phyloP scores from a whole-genome alignment of 1,284 basidiomycete species.

The Earliella scabrosa region DNA sequence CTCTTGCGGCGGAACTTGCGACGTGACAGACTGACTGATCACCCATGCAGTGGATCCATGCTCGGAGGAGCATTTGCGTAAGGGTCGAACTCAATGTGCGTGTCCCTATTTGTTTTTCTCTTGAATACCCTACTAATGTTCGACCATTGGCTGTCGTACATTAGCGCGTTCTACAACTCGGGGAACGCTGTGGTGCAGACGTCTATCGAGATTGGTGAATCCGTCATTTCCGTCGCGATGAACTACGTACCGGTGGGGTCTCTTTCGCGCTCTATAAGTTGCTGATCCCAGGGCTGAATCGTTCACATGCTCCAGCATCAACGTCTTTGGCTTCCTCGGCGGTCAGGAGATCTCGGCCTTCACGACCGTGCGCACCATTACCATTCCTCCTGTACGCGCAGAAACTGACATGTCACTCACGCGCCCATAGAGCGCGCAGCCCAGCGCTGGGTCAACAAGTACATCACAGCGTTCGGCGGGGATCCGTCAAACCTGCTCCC shows the following conservation, averaged over 20 bases:
- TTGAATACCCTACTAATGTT: not conserved
- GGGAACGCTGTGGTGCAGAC: constrained; percentile 24
- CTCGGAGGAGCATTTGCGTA: not conserved
- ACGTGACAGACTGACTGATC: too few species aligned
- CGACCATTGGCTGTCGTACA: too few species aligned
- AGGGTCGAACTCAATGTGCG: not conserved
- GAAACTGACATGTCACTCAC: not conserved
- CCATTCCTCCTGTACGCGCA: not conserved
- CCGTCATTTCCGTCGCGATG: constrained; percentile 38
- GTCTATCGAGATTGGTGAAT: constrained; percentile 41
- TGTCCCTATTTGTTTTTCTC: not conserved
- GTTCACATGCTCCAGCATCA: too few species aligned
- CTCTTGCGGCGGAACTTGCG: not conserved
- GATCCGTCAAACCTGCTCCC: too few species aligned
- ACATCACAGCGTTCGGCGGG: constrained; percentile 47
- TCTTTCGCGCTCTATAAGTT: too few species aligned
- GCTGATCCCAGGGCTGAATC: too few species aligned
- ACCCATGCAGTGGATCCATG: not conserved
- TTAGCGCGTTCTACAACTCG: not conserved
- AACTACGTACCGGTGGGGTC: too few species aligned
- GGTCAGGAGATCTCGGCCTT: too few species aligned
- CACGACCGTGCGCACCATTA: too few species aligned
- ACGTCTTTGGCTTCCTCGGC: too few species aligned
- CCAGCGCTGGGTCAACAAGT: constrained; percentile 58
- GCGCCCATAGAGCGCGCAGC: constrained; percentile 35